Base-by-base conservation (phyloP, 2,329 filamentous ascomycete genomes). In the Grosmannia clavigera region DNA sequence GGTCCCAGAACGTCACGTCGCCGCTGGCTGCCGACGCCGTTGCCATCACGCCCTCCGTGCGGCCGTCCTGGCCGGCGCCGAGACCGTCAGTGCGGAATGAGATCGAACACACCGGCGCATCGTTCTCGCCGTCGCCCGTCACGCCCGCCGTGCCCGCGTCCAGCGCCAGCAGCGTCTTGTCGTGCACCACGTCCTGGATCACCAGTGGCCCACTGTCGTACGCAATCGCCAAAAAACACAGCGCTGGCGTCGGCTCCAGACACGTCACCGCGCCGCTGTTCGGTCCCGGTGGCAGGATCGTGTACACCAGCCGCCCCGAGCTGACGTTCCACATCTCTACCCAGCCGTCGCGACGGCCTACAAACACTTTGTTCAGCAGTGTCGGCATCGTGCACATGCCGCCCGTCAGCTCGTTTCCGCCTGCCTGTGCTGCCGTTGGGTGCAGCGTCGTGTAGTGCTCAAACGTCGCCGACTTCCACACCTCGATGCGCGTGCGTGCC, bases 301-400 rank as follows among this genome's bases (percentile, higher is more conserved):
- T 95, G 72, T 96, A 95, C 33, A 99, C 83, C 59, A 96, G 79
- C 71, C 95, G 96, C 55, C 83, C 92, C 3, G 90, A 96, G 70
- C 88, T 95, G 62, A 99, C 78, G 69, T 99, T 99, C 92, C 94
- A 99, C 57, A 99, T 95, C 69, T 99, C 94, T 10, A 96, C 86
- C 71, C 85, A 87, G 7, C 94, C 94, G 70, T 99, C 91, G 64
- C 82, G 82, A 67, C 90, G 85, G 11, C 90, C 95, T 3, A 90
- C 88, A 65, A 97, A 90, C 53, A 99, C 82, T 73, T 99, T 99
- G 78, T 99, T 99, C 62, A 99, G 74, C 72, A 91, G 95, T 0
- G 94, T 97, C 1, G 92, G 92, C 86, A 97, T 90, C 67, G 83
- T 95, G 70, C 85, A 87, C 66, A 96, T 81, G 57, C 86, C 84